Evolutionary conservation across 768 basidiomycete species (phyloP).

Genomic region (Serendipita sp.): DNA sequence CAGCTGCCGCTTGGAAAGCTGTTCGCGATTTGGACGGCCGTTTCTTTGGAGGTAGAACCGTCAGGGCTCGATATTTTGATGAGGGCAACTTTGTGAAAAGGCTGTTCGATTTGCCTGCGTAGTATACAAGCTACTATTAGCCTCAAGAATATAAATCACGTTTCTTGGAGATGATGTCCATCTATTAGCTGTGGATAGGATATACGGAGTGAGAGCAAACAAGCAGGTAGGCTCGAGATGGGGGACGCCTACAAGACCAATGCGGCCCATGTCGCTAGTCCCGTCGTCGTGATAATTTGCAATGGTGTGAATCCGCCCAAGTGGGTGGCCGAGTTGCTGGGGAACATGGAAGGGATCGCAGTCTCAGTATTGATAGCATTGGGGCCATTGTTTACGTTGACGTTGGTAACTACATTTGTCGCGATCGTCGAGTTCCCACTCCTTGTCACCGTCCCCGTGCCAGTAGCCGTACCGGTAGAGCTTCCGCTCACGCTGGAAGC

Average conservation of each 20-base stretch:
- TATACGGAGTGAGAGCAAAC: not conserved
- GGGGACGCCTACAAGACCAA: not conserved
- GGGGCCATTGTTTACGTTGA: not conserved
- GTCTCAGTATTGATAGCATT: not conserved
- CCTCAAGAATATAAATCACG: no score
- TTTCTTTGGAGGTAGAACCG: constrained; percentile 75
- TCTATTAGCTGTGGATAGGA: not conserved
- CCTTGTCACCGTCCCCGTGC: not conserved
- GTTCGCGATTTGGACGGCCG: constrained; percentile 86
- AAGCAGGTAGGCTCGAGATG: not conserved
- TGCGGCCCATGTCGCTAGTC: not conserved
- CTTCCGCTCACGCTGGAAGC: no score
- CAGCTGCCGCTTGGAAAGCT: constrained; percentile 90
- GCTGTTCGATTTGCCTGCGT: not conserved
- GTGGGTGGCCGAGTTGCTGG: not conserved
- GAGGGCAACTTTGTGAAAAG: constrained; percentile 30
- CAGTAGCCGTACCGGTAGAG: no score
- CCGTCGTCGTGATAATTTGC: not conserved
- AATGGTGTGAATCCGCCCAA: not conserved
- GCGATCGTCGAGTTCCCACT: not conserved
- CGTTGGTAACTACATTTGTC: not conserved
- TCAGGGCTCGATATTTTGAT: constrained; percentile 69
- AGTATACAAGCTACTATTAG: not conserved
- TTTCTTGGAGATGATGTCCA: no score
- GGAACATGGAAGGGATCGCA: not conserved